Percentiles rank a stretch among this genome's conserved stretches.
Evolutionary conservation across 306 rosid genomes (phyloP).

Genomic region (Medicago arabica): DNA sequence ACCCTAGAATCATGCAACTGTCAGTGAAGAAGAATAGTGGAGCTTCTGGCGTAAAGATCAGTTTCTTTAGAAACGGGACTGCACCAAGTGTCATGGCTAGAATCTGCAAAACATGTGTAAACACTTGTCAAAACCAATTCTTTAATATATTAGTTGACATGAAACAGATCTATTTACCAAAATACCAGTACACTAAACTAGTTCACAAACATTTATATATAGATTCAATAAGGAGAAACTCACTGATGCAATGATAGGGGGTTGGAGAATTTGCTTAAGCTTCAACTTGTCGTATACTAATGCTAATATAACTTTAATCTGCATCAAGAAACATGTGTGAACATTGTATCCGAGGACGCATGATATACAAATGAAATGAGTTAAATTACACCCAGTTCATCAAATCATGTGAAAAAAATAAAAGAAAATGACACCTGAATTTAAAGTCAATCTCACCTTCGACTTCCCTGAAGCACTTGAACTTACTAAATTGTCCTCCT

Average conservation of each 20-base stretch:
- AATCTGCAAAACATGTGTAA: slow-evolving; percentile 58
- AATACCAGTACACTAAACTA: slow-evolving; percentile 41
- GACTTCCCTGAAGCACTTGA: slow-evolving; percentile 47
- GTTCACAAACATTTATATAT: slow-evolving; percentile 26
- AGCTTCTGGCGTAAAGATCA: slow-evolving; percentile 80
- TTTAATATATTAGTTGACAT: not conserved
- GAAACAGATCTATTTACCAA: not conserved
- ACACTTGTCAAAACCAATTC: slow-evolving; percentile 12
- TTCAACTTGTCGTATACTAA: slow-evolving; percentile 77
- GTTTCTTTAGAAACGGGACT: slow-evolving; percentile 71
- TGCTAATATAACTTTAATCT: slow-evolving; percentile 54
- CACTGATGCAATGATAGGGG: slow-evolving; percentile 97
- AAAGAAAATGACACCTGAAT: not conserved
- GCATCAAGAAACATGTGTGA: slow-evolving; percentile 49
- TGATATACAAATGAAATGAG: not conserved
- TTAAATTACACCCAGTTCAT: not conserved
- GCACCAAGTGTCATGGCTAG: slow-evolving; percentile 89
- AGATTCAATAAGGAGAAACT: slow-evolving; percentile 46
- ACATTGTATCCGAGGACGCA: slow-evolving; percentile 18
- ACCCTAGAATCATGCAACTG: slow-evolving; percentile 99
- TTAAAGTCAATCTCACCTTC: slow-evolving; percentile 57
- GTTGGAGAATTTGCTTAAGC: slow-evolving; percentile 92
- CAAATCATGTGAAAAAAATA: not conserved
- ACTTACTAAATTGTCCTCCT: slow-evolving; percentile 50
- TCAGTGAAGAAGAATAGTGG: slow-evolving; percentile 95